Base-by-base conservation (phyloP, 2,329 filamentous ascomycete species). In the Colletotrichum higginsianum region DNA sequence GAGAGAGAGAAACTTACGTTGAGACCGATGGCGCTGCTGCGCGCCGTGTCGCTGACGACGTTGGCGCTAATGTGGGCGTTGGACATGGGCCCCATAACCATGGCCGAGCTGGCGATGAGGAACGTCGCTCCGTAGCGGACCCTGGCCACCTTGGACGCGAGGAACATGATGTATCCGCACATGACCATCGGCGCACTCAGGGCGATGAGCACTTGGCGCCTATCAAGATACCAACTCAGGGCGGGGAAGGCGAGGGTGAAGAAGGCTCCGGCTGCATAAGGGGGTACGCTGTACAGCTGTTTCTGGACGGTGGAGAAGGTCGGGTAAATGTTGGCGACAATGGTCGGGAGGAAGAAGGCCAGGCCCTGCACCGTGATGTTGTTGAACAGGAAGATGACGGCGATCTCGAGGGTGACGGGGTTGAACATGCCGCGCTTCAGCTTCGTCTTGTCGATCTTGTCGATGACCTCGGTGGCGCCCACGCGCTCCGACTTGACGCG, bases 291-390 rank as follows among this genome's bases (percentile, higher is more conserved):
- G 73, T 88, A 88, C 0, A 94, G 87, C 79, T 94, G 92, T 77
- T 93, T 89, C 1, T 86, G 86, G 16, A 94, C 83, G 2, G 89
- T 86, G 12, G 82, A 84, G 67, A 83, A 82, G 2, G 86, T 76
- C 0, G 90, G 89, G 76, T 93, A 94, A 75, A 94, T 93, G 6
- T 87, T 91, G 57, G 80, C 81, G 69, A 94, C 90, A 67, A 94
- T 93, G 0, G 91, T 93, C 0, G 92, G 91, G 0, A 87, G 82
- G 79, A 93, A 93, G 84, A 93, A 93, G 1, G 90, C 89, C 4
- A 94, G 83, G 4, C 91, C 91, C 76, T 93, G 90, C 2, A 93
- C 91, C 0, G 91, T 93, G 77, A 94, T 88, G 80, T 92, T 92
- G 84, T 91, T 85, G 66, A 92, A 85, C 0, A 91, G 80, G 81